Conservation (phyloP, 306 rosid genomes). For the Cicer chorassanicum region DNA sequence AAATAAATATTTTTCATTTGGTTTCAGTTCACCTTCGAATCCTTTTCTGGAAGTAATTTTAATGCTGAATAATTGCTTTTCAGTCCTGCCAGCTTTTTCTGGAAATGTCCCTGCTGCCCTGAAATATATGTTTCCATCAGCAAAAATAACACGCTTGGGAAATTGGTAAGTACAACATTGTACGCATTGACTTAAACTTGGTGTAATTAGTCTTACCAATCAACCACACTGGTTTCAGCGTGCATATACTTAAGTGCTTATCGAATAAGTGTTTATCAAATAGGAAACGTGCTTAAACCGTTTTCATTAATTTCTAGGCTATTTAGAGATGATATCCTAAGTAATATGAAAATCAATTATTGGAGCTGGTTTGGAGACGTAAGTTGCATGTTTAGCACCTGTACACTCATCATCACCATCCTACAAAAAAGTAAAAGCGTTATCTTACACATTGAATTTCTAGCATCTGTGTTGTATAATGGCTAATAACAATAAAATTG, state of each 20-base stretch:
- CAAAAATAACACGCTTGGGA: conserved; percentile 88
- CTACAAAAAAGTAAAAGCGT: conserved; percentile 10
- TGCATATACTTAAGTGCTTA: background rate
- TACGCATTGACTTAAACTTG: conserved; percentile 35
- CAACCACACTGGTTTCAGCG: background rate
- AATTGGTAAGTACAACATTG: conserved; percentile 65
- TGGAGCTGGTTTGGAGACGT: conserved; percentile 18
- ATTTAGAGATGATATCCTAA: background rate
- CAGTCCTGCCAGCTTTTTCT: conserved; percentile 95
- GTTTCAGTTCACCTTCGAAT: conserved; percentile 24
- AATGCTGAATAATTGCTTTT: conserved; percentile 41
- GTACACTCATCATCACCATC: conserved; percentile 17
- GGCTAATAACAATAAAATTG: background rate
- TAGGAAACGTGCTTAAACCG: background rate
- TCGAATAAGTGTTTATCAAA: background rate
- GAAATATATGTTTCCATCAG: conserved; percentile 72
- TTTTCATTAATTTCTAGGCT: background rate
- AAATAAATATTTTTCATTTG: conserved; percentile 25
- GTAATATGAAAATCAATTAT: background rate
- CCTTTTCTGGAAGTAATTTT: conserved; percentile 18
- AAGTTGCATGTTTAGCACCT: conserved; percentile 21
- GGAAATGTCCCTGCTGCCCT: conserved; percentile 91
- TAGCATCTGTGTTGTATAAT: background rate
- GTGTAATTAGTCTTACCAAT: background rate
- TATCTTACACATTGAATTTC: conserved; percentile 10